Base-by-base conservation (phyloP, 1,139 yeast genomes). In the Hyphopichia buzzinii region DNA sequence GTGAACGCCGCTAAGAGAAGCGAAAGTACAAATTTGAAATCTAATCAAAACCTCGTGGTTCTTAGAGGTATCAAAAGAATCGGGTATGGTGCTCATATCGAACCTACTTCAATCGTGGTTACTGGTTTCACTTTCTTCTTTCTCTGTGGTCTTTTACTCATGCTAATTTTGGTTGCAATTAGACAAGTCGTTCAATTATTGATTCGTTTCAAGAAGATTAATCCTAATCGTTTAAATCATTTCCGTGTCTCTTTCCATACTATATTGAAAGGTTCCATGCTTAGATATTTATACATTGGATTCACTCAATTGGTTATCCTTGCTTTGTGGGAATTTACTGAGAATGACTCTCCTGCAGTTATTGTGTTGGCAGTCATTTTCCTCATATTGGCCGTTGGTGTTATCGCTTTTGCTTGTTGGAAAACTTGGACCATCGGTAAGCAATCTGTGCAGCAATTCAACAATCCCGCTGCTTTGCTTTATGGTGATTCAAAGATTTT, bases 101-200 rank as follows among this genome's bases (percentile, higher is more conserved):
- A 85, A 59, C 80, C 81, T 29, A 81, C 90, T 1, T 74, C 88
- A 8, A 73, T 84, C 34, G 92, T 81, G 16, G 77, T 75, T 31
- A 84, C 94, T 1, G 92, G 90, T 1, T 81, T 81, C 54, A 81
- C 90, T 1, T 84, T 84, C 50, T 84, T 84, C 54, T 68, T 82
- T 7, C 49, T 85, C 21, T 79, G 81, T 58, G 87, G 87, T 4
- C 82, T 81, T 49, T 47, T 70, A 13, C 55, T 72, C 41, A 56
- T 62, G 12, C 62, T 52, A 3, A 64, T 83, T 8, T 59, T 85
- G 33, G 74, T 82, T 21, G 61, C 79, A 30, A 47, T 72, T 22
- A 81, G 78, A 49, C 75, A 74, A 37, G 52, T 67, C 3, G 52
- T 80, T 17, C 77, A 74, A 32, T 57, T 82, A 24, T 62, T 74